Evolutionary conservation across 2,329 filamentous ascomycete species (phyloP).

Genomic region (Magnaporthiopsis incrustans): DNA sequence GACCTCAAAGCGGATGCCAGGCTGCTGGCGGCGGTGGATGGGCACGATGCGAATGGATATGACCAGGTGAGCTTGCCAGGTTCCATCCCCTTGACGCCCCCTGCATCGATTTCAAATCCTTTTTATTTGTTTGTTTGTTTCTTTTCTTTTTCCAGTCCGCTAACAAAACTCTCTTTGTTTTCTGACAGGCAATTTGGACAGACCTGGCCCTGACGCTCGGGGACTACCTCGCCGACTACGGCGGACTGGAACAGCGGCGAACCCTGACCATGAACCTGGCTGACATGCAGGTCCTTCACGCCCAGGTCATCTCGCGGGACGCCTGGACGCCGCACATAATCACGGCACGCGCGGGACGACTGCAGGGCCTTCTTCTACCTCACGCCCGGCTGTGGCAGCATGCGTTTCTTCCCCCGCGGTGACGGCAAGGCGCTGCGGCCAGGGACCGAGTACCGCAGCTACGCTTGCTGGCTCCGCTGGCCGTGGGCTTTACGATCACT

Average conservation of each 20-base stretch:
- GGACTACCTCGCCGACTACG: too few relatives aligned
- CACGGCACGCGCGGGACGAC: conserved; percentile 26
- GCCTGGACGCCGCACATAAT: too few relatives aligned
- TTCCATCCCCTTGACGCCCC: too few relatives aligned
- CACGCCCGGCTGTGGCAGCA: conserved; percentile 28
- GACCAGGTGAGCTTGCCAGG: conserved; percentile 28
- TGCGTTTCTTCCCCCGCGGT: conserved; percentile 17
- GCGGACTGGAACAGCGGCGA: too few relatives aligned
- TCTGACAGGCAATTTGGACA: too few relatives aligned
- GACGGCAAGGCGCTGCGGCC: conserved; percentile 19
- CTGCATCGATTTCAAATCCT: too few relatives aligned
- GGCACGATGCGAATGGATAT: conserved; percentile 34
- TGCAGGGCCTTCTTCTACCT: conserved; percentile 25
- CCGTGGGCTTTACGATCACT: conserved; percentile 5
- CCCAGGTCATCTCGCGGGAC: too few relatives aligned
- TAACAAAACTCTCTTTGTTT: too few relatives aligned
- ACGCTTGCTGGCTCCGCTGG: conserved; percentile 28
- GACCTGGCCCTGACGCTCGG: too few relatives aligned
- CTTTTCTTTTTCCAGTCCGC: too few relatives aligned
- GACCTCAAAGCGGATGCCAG: too few relatives aligned
- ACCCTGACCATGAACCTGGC: conserved; percentile 25
- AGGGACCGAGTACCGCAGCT: conserved; percentile 25
- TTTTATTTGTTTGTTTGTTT: too few relatives aligned
- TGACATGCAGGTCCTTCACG: conserved; percentile 25
- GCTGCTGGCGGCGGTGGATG: conserved; percentile 23